Conservation (phyloP, 106 monocot genomes). For the Apostasia ramifera region DNA sequence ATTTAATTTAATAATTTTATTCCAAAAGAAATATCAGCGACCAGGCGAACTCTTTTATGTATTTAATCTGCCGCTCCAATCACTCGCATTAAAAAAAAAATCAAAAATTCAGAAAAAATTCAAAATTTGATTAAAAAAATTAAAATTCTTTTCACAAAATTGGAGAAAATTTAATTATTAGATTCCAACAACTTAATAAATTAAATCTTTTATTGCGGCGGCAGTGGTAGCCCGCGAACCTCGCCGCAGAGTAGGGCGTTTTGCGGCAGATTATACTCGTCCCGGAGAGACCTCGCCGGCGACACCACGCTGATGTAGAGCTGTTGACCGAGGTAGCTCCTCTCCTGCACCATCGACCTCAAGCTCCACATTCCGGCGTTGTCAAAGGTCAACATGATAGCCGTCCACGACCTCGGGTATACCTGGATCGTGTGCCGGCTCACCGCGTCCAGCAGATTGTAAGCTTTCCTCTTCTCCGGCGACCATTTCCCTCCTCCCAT, state of each 20-base stretch:
- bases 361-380: conserved; percentile 68
- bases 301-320: conserved; percentile 44
- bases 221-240: conserved; percentile 22
- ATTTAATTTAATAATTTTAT: too few relatives aligned
- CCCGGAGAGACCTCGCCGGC: conserved; percentile 28
- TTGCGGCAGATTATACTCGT: conserved; percentile 34
- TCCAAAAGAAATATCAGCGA: too few relatives aligned
- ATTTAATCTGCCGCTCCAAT: too few relatives aligned
- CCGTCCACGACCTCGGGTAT: conserved; percentile 53
- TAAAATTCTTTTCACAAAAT: too few relatives aligned
- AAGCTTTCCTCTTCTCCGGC: conserved; percentile 30
- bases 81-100: too few relatives aligned
- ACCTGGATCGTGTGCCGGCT: conserved; percentile 63
- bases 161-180: too few relatives aligned
- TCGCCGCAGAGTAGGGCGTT: conserved; percentile 21
- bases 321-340: conserved; percentile 46
- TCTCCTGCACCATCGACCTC: conserved; percentile 41
- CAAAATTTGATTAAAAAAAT: too few relatives aligned
- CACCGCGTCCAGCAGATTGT: conserved; percentile 58
- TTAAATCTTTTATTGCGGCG: conserved; percentile 10
- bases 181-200: too few relatives aligned
- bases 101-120: too few relatives aligned
- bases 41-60: too few relatives aligned
- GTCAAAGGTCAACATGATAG: conserved; percentile 57
- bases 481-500: conserved; percentile 53